These are phyloP conservation scores for Cryomyces minteri DNA, from an alignment of 495 filamentous ascomycete species.

Conservation along the genomic window DNA sequence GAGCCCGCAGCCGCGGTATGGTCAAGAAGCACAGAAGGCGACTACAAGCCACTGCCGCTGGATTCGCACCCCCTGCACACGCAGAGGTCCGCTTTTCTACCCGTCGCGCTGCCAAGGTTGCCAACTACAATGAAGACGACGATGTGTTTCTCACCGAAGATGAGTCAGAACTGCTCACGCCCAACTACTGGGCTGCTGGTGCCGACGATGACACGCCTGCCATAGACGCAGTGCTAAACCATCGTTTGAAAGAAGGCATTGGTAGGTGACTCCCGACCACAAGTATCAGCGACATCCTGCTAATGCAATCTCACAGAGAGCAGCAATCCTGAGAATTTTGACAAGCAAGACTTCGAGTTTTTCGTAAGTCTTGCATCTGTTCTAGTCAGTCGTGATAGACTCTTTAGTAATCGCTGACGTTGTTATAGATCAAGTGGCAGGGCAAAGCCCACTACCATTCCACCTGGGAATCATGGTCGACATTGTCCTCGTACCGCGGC, in stretches of 20 bases:
- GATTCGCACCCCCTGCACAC: slow-evolving; percentile 34
- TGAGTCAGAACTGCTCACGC: slow-evolving; percentile 25
- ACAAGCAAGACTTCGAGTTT: slow-evolving; percentile 75
- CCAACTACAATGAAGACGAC: slow-evolving; percentile 73
- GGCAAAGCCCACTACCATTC: slow-evolving; percentile 85
- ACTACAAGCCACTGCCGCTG: slow-evolving; percentile 35
- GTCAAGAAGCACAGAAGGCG: slow-evolving; percentile 58
- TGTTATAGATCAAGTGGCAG: slow-evolving; percentile 76
- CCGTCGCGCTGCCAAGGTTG: slow-evolving; percentile 64
- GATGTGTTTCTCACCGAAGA: slow-evolving; percentile 28
- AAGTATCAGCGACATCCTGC: too few relatives aligned
- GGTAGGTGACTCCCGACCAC: slow-evolving; percentile 19
- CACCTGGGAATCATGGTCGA: slow-evolving; percentile 73
- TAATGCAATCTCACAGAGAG: too few relatives aligned
- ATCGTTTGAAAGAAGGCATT: slow-evolving; percentile 53
- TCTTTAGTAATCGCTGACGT: neutral
- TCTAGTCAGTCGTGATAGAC: neutral
- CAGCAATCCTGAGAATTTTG: slow-evolving; percentile 27
- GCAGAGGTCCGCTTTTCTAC: slow-evolving; percentile 82
- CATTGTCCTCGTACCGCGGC: slow-evolving; percentile 48
- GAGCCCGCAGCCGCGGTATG: slow-evolving; percentile 41
- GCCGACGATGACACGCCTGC: slow-evolving; percentile 34
- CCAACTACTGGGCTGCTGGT: slow-evolving; percentile 43
- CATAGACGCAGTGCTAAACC: slow-evolving; percentile 79
- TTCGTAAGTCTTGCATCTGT: slow-evolving; percentile 26